A percentile compares a stretch with the other conserved stretches of the same genome.
Evolutionary conservation across 2,329 filamentous ascomycete genomes (phyloP).

Genomic region (Berkeleyomyces basicola): DNA sequence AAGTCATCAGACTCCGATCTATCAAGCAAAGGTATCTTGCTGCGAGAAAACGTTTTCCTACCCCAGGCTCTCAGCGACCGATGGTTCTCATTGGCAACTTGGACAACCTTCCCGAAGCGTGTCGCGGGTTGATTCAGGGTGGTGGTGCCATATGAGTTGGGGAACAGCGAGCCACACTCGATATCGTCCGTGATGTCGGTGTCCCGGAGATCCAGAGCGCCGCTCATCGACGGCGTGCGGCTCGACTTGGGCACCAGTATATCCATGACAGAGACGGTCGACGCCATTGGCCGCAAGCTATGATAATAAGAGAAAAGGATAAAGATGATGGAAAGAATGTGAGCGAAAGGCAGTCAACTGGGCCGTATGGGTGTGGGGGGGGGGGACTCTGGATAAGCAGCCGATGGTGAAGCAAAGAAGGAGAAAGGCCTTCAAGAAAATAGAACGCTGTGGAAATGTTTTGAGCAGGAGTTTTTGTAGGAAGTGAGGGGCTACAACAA

Average conservation of each 20-base stretch:
- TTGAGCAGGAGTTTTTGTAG: neutral
- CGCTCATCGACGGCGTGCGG: constrained; percentile 9
- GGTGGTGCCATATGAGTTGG: constrained; percentile 10
- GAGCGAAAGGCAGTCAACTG: constrained; percentile 3
- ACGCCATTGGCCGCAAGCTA: neutral
- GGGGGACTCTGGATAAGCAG: constrained; percentile 1
- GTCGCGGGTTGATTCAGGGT: constrained; percentile 1
- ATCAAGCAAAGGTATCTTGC: constrained; percentile 4
- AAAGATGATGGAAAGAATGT: constrained; percentile 7
- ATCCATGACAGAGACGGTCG: constrained; percentile 4
- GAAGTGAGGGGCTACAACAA: neutral
- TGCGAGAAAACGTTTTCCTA: constrained; percentile 10
- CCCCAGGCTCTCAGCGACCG: constrained; percentile 12
- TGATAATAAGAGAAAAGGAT: neutral
- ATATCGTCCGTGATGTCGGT: constrained; percentile 13
- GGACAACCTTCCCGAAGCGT: constrained; percentile 1
- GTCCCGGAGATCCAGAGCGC: constrained; percentile 11
- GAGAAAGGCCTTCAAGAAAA: neutral
- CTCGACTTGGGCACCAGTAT: constrained; percentile 4
- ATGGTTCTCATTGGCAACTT: constrained; percentile 10
- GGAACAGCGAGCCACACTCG: constrained; percentile 10
- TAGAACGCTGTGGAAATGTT: neutral
- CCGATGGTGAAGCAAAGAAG: neutral
- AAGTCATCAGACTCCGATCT: constrained; percentile 6
- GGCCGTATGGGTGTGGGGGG: neutral